phyloP scores from a whole-genome alignment of 306 rosid genomes.

The Hippophae tibetana region DNA sequence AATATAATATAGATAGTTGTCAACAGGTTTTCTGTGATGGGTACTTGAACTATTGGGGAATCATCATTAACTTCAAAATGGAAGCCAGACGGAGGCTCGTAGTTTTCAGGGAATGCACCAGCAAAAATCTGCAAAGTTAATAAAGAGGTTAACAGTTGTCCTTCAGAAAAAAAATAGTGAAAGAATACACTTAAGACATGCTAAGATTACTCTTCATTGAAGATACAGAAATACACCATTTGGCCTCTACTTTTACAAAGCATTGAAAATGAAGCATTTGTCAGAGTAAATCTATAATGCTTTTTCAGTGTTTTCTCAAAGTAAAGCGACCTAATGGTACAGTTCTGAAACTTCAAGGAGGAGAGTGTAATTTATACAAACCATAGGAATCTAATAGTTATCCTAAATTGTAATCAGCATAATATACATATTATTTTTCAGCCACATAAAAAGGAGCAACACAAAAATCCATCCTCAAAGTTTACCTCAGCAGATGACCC shows the following conservation, averaged over 20 bases:
- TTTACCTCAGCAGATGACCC: conserved; percentile 43
- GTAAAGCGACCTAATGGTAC: too few relatives aligned
- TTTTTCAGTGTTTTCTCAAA: too few relatives aligned
- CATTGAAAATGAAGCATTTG: too few relatives aligned
- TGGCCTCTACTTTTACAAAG: too few relatives aligned
- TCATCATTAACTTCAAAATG: conserved; percentile 47
- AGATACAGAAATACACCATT: neutral
- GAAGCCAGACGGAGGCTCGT: conserved; percentile 52
- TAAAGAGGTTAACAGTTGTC: conserved; percentile 6
- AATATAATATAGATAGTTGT: conserved; percentile 8
- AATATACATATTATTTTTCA: neutral
- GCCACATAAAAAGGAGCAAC: neutral
- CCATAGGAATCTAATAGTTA: too few relatives aligned
- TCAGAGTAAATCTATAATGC: too few relatives aligned
- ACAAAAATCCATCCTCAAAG: neutral
- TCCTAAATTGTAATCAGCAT: neutral
- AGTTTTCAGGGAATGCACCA: conserved; percentile 45
- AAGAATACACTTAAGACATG: neutral
- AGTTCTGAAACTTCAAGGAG: too few relatives aligned
- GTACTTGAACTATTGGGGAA: conserved; percentile 48
- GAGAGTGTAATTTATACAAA: too few relatives aligned
- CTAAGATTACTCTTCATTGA: neutral
- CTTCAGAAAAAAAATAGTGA: neutral
- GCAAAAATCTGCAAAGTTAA: conserved; percentile 32
- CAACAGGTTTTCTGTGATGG: conserved; percentile 17